Evolutionary conservation across 352 stramenopile genomes (phyloP).

Genomic region (Phytopythium kandeliae): DNA sequence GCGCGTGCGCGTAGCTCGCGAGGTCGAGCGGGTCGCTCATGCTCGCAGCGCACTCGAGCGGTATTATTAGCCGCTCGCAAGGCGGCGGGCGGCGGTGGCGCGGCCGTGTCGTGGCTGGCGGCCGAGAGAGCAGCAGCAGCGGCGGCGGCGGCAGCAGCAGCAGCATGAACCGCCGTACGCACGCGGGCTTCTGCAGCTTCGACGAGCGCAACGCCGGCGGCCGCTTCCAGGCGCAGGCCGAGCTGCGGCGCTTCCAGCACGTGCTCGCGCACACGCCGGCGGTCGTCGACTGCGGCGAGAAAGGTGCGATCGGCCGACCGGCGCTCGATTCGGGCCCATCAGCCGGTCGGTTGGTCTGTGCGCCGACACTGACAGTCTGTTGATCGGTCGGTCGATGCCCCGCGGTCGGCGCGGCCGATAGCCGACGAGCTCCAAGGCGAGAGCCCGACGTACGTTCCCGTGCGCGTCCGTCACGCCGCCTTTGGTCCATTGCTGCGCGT

Average conservation of each 20-base stretch:
- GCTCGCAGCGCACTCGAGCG: no score
- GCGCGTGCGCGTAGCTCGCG: slow-evolving; percentile 28
- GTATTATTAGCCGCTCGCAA: no score
- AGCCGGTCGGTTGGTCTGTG: background rate
- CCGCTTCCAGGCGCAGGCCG: slow-evolving; percentile 64
- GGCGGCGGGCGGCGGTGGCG: no score
- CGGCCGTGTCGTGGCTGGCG: no score
- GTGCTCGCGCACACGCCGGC: slow-evolving; percentile 45
- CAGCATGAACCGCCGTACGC: slow-evolving; percentile 50
- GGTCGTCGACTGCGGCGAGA: slow-evolving; percentile 50
- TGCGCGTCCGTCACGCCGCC: no score
- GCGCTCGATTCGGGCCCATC: no score
- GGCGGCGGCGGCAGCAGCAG: background rate
- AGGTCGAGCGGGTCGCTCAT: slow-evolving; percentile 27
- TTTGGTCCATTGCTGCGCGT: no score
- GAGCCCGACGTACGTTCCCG: slow-evolving; percentile 40
- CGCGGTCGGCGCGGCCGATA: slow-evolving; percentile 2
- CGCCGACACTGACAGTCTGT: no score
- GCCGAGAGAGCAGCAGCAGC: no score
- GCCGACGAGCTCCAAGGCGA: slow-evolving; percentile 33
- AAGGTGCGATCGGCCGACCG: no score
- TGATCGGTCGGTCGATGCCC: no score
- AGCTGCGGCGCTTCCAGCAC: slow-evolving; percentile 75
- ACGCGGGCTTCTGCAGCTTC: slow-evolving; percentile 66
- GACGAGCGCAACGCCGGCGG: slow-evolving; percentile 74